Evolutionary conservation across 75 land plant species (phyloP).

Genomic region (Adiantum capillusveneris): DNA sequence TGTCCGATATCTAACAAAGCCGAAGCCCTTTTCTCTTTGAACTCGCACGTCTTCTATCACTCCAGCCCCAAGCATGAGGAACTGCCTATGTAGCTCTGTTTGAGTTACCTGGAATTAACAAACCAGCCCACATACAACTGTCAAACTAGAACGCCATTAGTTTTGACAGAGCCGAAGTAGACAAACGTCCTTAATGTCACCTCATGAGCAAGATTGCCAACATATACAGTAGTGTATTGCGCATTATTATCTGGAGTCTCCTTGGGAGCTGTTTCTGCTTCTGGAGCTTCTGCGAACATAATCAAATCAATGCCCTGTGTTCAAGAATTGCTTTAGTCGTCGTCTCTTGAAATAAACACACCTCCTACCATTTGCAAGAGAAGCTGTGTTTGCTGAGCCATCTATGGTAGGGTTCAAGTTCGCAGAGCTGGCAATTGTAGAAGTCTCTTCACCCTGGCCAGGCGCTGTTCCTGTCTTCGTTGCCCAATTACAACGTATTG

Average conservation of each 20-base stretch:
- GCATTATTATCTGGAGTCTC: conserved; percentile 92
- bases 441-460: conserved; percentile 37
- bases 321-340: too few relatives aligned
- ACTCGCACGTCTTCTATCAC: conserved; percentile 87
- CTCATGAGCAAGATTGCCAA: conserved; percentile 97
- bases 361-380: not conserved
- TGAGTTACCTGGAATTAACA: conserved; percentile 56
- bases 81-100: conserved; percentile 79
- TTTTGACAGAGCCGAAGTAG: not conserved
- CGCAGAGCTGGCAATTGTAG: not conserved
- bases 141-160: too few relatives aligned
- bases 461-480: conserved; percentile 53
- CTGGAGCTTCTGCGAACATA: conserved; percentile 2
- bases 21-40: conserved; percentile 96
- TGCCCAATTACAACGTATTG: conserved; percentile 97
- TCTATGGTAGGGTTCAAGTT: too few relatives aligned
- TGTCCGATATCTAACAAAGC: conserved; percentile 88
- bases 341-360: not conserved
- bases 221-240: conserved; percentile 91
- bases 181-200: too few relatives aligned
- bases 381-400: too few relatives aligned
- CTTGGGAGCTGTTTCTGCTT: conserved; percentile 29
- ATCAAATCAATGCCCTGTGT: too few relatives aligned
- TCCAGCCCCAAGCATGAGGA: conserved; percentile 81
- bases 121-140: too few relatives aligned